Conservation (phyloP, 2,329 filamentous ascomycete species). For the Pyricularia pennisetigena region DNA sequence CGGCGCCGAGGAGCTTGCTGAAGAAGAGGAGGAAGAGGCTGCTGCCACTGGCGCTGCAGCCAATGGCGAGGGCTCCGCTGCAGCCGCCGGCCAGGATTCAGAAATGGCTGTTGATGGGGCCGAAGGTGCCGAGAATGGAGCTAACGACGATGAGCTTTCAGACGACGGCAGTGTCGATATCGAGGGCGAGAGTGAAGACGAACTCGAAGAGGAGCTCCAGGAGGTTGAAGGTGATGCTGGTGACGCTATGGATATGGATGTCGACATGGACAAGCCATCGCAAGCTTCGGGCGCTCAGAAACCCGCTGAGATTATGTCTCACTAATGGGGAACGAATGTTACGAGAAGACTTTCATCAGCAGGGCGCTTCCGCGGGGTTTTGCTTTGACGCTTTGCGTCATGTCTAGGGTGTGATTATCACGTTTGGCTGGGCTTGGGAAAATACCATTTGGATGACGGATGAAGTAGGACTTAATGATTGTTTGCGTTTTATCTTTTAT, state of each 20-base stretch:
- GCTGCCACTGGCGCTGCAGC: constrained; percentile 37
- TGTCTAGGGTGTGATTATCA: neutral
- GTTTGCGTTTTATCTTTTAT: neutral
- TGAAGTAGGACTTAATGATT: constrained; percentile 4
- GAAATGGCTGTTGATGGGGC: constrained; percentile 22
- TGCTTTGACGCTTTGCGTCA: neutral
- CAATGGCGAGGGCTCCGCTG: constrained; percentile 9
- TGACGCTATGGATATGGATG: constrained; percentile 26
- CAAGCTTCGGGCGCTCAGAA: constrained; percentile 7
- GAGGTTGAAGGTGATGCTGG: constrained; percentile 17
- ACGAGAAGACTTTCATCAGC: neutral
- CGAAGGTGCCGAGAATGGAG: constrained; percentile 15
- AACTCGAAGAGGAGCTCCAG: constrained; percentile 22
- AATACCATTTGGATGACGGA: constrained; percentile 3
- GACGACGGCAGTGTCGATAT: constrained; percentile 29
- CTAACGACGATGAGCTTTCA: constrained; percentile 24
- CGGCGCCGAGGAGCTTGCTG: constrained; percentile 79
- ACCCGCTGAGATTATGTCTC: constrained; percentile 17
- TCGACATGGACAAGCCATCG: constrained; percentile 12
- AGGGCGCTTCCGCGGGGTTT: neutral
- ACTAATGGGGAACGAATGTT: constrained; percentile 9
- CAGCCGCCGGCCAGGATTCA: constrained; percentile 15
- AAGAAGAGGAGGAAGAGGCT: constrained; percentile 49
- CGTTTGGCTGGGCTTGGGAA: neutral
- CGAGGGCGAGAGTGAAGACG: constrained; percentile 28